Conservation (phyloP, 371 early-diverging fungal genomes). For the Rhizopus sp. region DNA sequence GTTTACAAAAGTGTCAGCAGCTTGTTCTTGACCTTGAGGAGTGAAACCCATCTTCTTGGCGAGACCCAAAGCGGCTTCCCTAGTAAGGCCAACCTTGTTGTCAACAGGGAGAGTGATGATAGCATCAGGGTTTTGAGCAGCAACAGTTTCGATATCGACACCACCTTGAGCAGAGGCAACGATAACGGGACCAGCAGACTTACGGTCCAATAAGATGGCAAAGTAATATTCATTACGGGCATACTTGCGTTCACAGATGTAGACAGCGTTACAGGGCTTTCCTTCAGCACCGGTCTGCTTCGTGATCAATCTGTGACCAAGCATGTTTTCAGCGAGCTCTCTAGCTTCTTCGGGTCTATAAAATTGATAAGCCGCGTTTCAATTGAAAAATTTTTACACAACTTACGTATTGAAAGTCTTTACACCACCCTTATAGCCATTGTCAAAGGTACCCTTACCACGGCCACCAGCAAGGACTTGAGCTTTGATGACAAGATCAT, state of each 20-base stretch:
- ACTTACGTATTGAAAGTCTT: slow-evolving; percentile 90
- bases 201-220: slow-evolving; percentile 97
- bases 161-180: slow-evolving; percentile 97
- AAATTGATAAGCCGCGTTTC: neutral
- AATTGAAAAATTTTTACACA: slow-evolving; percentile 14
- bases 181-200: slow-evolving; percentile 91
- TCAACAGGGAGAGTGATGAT: slow-evolving; percentile 85
- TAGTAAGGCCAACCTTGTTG: slow-evolving; percentile 67
- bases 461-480: slow-evolving; percentile 99
- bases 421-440: slow-evolving; percentile 96
- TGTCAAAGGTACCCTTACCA: slow-evolving; percentile 97
- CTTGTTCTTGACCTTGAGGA: slow-evolving; percentile 76
- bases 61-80: slow-evolving; percentile 66
- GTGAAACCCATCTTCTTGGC: slow-evolving; percentile 89
- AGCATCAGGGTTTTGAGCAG: slow-evolving; percentile 92
- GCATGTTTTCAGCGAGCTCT: slow-evolving; percentile 92
- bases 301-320: slow-evolving; percentile 95
- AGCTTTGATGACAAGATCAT: slow-evolving; percentile 97
- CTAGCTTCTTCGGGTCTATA: slow-evolving; percentile 85
- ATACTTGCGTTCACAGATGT: slow-evolving; percentile 94
- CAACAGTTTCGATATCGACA: slow-evolving; percentile 97
- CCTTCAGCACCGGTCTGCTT: slow-evolving; percentile 98
- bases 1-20: slow-evolving; percentile 89
- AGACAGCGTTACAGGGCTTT: slow-evolving; percentile 93
- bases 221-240: slow-evolving; percentile 97